These are phyloP conservation scores for Pseudohyphozyma bogoriensis DNA, from an alignment of 768 basidiomycete species.

Conservation along the genomic window DNA sequence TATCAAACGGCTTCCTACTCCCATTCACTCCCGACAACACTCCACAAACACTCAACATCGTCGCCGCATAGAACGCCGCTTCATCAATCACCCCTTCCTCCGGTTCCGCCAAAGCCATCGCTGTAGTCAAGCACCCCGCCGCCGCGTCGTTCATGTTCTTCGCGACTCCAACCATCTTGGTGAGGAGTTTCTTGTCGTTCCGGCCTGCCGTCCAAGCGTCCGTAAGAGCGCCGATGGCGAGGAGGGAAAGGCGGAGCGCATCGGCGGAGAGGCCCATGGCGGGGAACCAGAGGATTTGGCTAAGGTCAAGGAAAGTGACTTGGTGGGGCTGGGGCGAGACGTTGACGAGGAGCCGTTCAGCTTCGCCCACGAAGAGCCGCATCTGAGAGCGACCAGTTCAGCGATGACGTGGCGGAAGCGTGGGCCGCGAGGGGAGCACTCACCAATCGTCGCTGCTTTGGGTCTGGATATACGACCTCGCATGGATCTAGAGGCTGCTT, in stretches of 20 bases:
- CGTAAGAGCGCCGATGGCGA: not conserved
- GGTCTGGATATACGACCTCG: not conserved
- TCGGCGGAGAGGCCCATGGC: not conserved
- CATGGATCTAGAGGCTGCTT: not conserved
- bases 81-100: not conserved
- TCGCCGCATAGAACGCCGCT: not conserved
- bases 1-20: not conserved
- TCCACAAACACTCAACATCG: not conserved
- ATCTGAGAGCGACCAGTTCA: not conserved
- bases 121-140: not conserved
- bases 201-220: not conserved
- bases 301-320: not conserved
- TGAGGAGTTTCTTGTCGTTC: not conserved
- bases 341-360: not conserved
- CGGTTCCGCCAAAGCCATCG: not conserved
- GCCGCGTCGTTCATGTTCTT: not conserved
- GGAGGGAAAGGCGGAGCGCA: not conserved
- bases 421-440: too few relatives aligned
- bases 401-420: not conserved
- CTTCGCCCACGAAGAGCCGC: not conserved
- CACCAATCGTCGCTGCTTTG: not conserved
- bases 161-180: not conserved
- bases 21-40: not conserved
- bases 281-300: not conserved
- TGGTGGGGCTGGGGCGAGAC: not conserved